Evolutionary conservation across 768 basidiomycete species (phyloP).

Genomic region (Hygrophoropsis aurantiaca): DNA sequence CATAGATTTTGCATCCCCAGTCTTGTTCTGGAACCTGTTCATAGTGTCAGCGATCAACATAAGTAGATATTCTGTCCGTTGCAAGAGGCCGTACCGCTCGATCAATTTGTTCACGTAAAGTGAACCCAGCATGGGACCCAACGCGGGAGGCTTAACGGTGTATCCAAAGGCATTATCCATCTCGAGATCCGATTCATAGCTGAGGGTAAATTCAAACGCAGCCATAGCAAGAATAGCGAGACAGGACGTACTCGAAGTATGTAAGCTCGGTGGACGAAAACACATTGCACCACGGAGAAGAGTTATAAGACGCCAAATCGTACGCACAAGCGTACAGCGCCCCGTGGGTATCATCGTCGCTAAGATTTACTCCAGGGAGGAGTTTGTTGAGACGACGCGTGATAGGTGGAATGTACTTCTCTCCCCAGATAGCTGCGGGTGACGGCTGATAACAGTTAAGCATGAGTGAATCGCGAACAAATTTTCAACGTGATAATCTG

Average conservation of each 20-base stretch:
- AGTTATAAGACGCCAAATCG: slow-evolving; percentile 35
- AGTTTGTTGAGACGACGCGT: slow-evolving; percentile 32
- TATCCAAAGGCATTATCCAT: slow-evolving; percentile 39
- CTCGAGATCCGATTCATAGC: slow-evolving; percentile 41
- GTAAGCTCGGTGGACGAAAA: slow-evolving; percentile 35
- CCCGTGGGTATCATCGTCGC: slow-evolving; percentile 35
- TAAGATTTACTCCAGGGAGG: slow-evolving; percentile 33
- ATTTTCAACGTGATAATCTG: neutral
- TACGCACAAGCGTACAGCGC: slow-evolving; percentile 44
- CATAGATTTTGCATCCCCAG: slow-evolving; percentile 29
- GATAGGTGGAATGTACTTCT: slow-evolving; percentile 35
- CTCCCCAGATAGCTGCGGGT: slow-evolving; percentile 29
- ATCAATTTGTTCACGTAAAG: slow-evolving; percentile 40
- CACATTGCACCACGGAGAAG: slow-evolving; percentile 41
- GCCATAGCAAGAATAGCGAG: neutral
- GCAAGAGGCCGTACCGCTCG: slow-evolving; percentile 30
- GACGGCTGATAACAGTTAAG: no score
- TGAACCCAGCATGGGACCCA: slow-evolving; percentile 37
- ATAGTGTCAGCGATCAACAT: neutral
- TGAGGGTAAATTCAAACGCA: slow-evolving; percentile 2
- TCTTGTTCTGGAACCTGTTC: slow-evolving; percentile 34
- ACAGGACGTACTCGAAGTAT: slow-evolving; percentile 32
- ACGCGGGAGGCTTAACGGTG: slow-evolving; percentile 26
- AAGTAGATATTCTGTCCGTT: neutral
- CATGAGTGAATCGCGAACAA: slow-evolving; percentile 12